Evolutionary conservation across 2,329 filamentous ascomycete genomes (phyloP), one percentile per base, ranked within the genome.

Genomic region (Calonectria leucothoes): DNA sequence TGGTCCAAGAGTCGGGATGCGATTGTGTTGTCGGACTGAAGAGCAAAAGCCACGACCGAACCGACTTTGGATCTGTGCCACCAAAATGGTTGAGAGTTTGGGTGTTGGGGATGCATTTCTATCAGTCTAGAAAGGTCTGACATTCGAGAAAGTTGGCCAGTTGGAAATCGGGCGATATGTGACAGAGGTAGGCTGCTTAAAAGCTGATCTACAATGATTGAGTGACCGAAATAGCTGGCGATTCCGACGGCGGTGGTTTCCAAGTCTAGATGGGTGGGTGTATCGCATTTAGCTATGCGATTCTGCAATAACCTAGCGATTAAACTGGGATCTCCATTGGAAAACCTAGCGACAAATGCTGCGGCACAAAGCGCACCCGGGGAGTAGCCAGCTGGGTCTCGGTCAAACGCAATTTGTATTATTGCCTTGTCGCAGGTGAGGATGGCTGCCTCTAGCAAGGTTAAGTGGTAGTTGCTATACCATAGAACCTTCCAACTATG

Each of bases 21-120:
- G 20, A 23, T 45, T 45, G 8, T 23, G 42, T 23, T 4, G 42
- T 12, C 5, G 8, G 10, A 5, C 23, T 45, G 20, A 4, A 45
- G 20, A 23, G 42, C 42, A 45, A 23, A 45, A 23, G 7, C n/a
- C n/a, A 45, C 6, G 6, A 45, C n/a, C 11, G 42, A n/a, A 6
- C 20, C 42, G 0, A 4, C 0, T 1, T 3, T 4, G 12, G 11
- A 23, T 2, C 1, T 2, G 2, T 5, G 0, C 42, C 42, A 45
- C 42, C 42, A 45, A 23, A 45, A 45, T 11, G 42, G 39, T 17
- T 3, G 15, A 17, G 6, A 39, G 6, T 20, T 8, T 6, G 8
- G 11, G 6, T 6, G 15, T 14, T 7, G 39, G n/a, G 39, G 5
- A 15, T 15, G 10, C 3, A 15, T 1, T 39, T 17, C 6, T 17